Evolutionary conservation across 495 filamentous ascomycete species (phyloP).

Genomic region (Polyplosphaeria fusca): DNA sequence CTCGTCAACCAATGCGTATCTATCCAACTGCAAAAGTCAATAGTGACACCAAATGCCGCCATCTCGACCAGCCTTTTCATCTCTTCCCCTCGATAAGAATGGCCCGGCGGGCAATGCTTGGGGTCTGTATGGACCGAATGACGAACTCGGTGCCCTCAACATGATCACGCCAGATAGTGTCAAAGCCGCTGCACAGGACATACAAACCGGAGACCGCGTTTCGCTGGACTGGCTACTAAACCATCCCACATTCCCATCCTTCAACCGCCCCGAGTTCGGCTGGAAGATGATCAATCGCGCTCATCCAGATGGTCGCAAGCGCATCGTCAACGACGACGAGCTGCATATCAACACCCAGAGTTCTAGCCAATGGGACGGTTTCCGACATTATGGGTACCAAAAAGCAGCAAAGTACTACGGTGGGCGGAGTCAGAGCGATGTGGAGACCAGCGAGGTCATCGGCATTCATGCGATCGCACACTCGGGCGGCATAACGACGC

Average conservation of each 20-base stretch:
- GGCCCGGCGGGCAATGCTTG: conserved; percentile 52
- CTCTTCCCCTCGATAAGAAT: conserved; percentile 46
- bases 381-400: conserved; percentile 48
- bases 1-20: too few relatives aligned
- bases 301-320: conserved; percentile 6
- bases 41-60: not conserved
- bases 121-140: conserved; percentile 48
- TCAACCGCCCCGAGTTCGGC: conserved; percentile 16
- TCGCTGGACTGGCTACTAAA: conserved; percentile 49
- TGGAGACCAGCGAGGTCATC: conserved; percentile 44
- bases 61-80: conserved; percentile 43
- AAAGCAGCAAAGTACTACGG: conserved; percentile 58
- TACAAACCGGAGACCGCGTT: conserved; percentile 52
- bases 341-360: conserved; percentile 58
- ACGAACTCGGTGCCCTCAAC: conserved; percentile 53
- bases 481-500: conserved; percentile 43
- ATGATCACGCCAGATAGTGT: conserved; percentile 50
- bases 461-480: conserved; percentile 20
- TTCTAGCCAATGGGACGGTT: conserved; percentile 57
- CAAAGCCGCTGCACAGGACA: conserved; percentile 49
- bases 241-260: conserved; percentile 19
- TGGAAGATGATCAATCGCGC: conserved; percentile 29
- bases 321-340: conserved; percentile 44
- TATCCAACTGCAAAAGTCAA: not conserved
- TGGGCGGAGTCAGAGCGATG: conserved; percentile 54